phyloP scores from a whole-genome alignment of 83 land plant species.

The Picea mariana region DNA sequence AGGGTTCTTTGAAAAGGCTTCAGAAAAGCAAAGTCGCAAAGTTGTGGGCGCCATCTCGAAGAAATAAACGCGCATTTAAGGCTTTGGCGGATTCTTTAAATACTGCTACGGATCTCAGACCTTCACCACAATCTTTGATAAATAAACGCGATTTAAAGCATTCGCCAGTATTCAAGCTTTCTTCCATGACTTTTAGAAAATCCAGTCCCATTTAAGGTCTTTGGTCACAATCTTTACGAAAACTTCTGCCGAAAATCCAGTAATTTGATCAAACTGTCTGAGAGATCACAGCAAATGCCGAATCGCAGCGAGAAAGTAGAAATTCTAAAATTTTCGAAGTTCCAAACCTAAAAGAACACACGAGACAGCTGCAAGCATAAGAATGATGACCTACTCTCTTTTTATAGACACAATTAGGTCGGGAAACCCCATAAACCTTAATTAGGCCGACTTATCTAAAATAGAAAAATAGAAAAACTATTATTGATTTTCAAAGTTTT shows the following conservation, averaged over 20 bases:
- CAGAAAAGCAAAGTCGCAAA: neutral
- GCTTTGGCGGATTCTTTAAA: too few relatives aligned
- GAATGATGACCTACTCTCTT: too few relatives aligned
- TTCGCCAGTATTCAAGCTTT: neutral
- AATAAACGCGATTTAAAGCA: neutral
- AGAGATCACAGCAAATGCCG: neutral
- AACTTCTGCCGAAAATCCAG: neutral
- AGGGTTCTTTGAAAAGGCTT: neutral
- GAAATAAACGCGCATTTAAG: too few relatives aligned
- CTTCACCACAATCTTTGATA: too few relatives aligned
- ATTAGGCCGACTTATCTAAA: too few relatives aligned
- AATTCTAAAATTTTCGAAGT: too few relatives aligned
- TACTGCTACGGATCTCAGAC: too few relatives aligned
- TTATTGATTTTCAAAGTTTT: too few relatives aligned
- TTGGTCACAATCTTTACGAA: neutral
- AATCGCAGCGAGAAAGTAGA: neutral
- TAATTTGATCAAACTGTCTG: neutral
- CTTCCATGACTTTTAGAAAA: neutral
- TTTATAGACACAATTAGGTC: too few relatives aligned
- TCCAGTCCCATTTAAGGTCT: neutral
- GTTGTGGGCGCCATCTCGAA: neutral
- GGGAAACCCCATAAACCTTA: too few relatives aligned
- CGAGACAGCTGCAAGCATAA: neutral
- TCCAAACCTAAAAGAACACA: too few relatives aligned
- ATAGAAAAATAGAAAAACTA: too few relatives aligned